These are phyloP conservation scores for Echinosophora koreensis DNA, from an alignment of 306 rosid species.

Conservation along the genomic window DNA sequence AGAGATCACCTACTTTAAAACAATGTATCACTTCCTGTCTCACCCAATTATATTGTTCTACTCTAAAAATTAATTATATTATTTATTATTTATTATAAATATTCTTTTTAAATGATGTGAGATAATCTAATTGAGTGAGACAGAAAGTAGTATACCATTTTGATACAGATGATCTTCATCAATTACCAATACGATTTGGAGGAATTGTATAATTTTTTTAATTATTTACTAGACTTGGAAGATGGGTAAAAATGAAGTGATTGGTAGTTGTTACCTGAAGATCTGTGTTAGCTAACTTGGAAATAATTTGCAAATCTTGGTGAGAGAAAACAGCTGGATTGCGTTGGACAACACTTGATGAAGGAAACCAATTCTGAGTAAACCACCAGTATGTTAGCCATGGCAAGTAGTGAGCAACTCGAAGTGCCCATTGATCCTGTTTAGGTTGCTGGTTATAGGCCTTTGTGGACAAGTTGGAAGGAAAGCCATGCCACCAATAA, in stretches of 20 bases:
- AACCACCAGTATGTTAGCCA: slow-evolving; percentile 69
- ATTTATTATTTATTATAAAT: too few relatives aligned
- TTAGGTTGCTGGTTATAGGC: slow-evolving; percentile 50
- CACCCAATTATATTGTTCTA: too few relatives aligned
- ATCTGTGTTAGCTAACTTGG: slow-evolving; percentile 1
- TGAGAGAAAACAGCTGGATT: slow-evolving; percentile 49
- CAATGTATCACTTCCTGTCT: too few relatives aligned
- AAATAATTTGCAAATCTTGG: slow-evolving; percentile 51
- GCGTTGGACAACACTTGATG: slow-evolving; percentile 42
- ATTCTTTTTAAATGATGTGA: too few relatives aligned
- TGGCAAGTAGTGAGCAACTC: slow-evolving; percentile 61
- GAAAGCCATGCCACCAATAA: slow-evolving; percentile 67
- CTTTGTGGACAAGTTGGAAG: slow-evolving; percentile 50
- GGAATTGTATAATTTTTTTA: too few relatives aligned
- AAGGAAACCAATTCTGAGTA: slow-evolving; percentile 64
- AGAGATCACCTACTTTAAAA: too few relatives aligned
- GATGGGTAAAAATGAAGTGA: not conserved
- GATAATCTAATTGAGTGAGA: too few relatives aligned
- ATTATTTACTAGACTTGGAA: not conserved
- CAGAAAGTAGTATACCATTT: too few relatives aligned
- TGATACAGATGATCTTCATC: too few relatives aligned
- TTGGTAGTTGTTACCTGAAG: slow-evolving; percentile 44
- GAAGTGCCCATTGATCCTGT: slow-evolving; percentile 61
- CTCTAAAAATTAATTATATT: too few relatives aligned
- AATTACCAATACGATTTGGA: too few relatives aligned